Evolutionary conservation across 225 moss, liverwort and hornwort species (phyloP), one percentile per base, ranked within the genome.

Genomic region (Polytrichum formosum): DNA sequence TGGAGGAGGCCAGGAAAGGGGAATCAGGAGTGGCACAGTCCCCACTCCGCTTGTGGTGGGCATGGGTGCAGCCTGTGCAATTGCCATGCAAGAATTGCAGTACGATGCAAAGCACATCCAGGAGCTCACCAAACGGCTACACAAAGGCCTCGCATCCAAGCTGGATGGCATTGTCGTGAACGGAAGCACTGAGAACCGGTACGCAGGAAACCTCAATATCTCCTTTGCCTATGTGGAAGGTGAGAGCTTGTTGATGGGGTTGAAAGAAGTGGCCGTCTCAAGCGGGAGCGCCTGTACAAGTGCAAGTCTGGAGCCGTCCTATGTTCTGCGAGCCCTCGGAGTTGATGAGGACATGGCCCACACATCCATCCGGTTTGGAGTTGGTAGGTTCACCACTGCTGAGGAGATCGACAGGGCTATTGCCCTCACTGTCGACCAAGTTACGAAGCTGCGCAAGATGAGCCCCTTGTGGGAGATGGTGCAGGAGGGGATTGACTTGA

Each of bases 381-480:
- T 90, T 33, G 86, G 92, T 55, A 79, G 79, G 62, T 88, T 90
- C 56, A 84, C 79, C 21, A 92, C 78, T 8, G 70, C 55, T 58
- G 79, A 83, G 35, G 88, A 92, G 61, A 69, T 90, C 56, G 83
- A 92, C 61, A 83, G 65, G 79, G 78, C 81, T 1, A 29, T 90
- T 2, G 64, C 73, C 0, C 75, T 92, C 19, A 88, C 75, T 9
- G 84, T 92, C 0, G 71, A 80, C 25, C 77, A 79, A 31, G 86
- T 90, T 18, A 75, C 66, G 35, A 88, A 92, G 74, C 75, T 92
- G 66, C 67, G 74, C 33, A 68, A 83, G 35, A 86, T 92, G 88
- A 92, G 84, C 55, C 92, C 78, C 2, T 77, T 92, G 3, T 92
- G 90, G 90, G 84, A 90, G 79, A 92, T 92, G 90, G 90, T 90